Evolutionary conservation across 1,139 yeast species (phyloP).

Genomic region (Tardiomyces depauwii): DNA sequence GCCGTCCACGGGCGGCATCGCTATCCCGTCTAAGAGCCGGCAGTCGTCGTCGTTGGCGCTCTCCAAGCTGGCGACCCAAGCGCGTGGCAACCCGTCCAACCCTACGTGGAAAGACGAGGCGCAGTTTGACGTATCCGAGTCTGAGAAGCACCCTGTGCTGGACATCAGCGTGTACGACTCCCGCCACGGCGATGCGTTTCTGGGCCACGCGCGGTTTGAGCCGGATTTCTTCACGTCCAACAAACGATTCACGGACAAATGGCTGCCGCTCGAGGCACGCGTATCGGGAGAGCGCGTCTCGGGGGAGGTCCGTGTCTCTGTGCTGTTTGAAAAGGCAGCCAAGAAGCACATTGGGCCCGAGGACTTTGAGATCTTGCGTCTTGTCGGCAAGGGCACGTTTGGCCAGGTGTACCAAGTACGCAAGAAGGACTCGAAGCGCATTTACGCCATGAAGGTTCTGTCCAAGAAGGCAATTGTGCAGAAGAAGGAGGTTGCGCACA

Average conservation of each 20-base stretch:
- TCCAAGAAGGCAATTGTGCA: slow-evolving; percentile 93
- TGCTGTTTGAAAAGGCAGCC: slow-evolving; percentile 48
- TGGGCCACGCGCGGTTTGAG: slow-evolving; percentile 37
- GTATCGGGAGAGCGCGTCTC: slow-evolving; percentile 61
- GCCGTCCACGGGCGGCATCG: slow-evolving; percentile 20
- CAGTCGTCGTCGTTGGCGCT: slow-evolving; percentile 58
- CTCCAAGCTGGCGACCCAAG: slow-evolving; percentile 24
- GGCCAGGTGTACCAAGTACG: slow-evolving; percentile 99
- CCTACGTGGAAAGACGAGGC: slow-evolving; percentile 91
- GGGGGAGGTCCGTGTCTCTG: slow-evolving; percentile 45
- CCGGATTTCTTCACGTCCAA: slow-evolving; percentile 10
- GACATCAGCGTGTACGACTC: slow-evolving; percentile 86
- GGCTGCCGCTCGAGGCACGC: slow-evolving; percentile 69
- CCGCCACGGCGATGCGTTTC: slow-evolving; percentile 64
- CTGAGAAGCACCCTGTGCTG: slow-evolving; percentile 43
- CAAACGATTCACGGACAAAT: slow-evolving; percentile 37
- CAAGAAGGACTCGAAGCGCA: slow-evolving; percentile 66
- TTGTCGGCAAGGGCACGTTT: slow-evolving; percentile 94
- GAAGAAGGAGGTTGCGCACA: slow-evolving; percentile 92
- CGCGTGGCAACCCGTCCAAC: slow-evolving; percentile 36
- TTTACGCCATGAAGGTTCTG: slow-evolving; percentile 91
- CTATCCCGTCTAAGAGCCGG: slow-evolving; percentile 30
- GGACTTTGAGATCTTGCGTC: slow-evolving; percentile 86
- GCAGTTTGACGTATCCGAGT: slow-evolving; percentile 75
- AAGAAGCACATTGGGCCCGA: slow-evolving; percentile 70